Base-by-base conservation (phyloP, 192 early-diverging fungal species). In the Pecoramyces ruminantium region DNA sequence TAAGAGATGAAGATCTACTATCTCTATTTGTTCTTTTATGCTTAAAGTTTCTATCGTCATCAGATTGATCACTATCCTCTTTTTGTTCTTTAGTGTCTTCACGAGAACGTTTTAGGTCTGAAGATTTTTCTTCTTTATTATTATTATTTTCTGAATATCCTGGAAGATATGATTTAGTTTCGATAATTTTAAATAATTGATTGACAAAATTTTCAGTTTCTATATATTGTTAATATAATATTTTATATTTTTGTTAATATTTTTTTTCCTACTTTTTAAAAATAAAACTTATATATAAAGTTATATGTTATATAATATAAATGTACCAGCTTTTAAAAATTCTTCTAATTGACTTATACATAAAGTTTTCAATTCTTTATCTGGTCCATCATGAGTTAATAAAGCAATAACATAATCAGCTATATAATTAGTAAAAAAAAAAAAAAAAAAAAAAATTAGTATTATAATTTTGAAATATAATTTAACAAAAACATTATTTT, bases 371-470 rank as follows among this genome's bases (percentile, higher is more conserved):
- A 95, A 82, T 25, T 90, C 93, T 4, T 82, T 81, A 17, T 85
- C 84, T 13, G 87, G 79, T 77, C 91, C 87, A 67, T 94, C 90
- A 67, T 93, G 92, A 34, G 87, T 87, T n/a, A 96, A 82, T 25
- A 96, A 84, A 6, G 94, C 94, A 58, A 95, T 84, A 34, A 94
- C 89, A 84, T 95, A 96, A 30, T 95, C 51, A n/a, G 51, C 51
- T 67, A 34, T 34, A 34, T 6, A 34, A 6, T 34, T 34, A 34
- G 11, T 34, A 6, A 6, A 6, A 34, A 34, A 34, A 34, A 34
- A 34, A 34, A 6, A 34, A 6, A 34, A 34, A 34, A 34, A 34
- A 34, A 34, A 34, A 34, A 34, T 34, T 6, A 34, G 3, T 6
- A 34, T 34, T 6, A 34, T 34, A 34, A 34, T 34, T 34, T n/a